Evolutionary conservation across 108 stramenopile genomes (phyloP).

Genomic region (Cyclotella kingstonii): DNA sequence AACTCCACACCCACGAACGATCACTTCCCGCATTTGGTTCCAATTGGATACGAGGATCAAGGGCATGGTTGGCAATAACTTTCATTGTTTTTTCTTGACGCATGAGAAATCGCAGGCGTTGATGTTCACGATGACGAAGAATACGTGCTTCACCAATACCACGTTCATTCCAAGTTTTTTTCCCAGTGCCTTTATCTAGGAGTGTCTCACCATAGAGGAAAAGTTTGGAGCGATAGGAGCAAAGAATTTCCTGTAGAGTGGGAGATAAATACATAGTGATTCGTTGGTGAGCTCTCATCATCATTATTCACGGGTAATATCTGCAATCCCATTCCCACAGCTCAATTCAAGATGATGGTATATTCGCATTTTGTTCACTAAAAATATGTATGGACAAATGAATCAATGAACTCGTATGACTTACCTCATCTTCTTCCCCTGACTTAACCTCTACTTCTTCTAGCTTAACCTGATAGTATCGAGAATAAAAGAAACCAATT

Average conservation of each 20-base stretch:
- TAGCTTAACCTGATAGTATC: slow-evolving; percentile 78
- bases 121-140: slow-evolving; percentile 91
- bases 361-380: neutral
- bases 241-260: slow-evolving; percentile 53
- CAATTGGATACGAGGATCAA: slow-evolving; percentile 94
- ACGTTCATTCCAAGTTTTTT: slow-evolving; percentile 96
- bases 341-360: neutral
- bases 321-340: too few species aligned
- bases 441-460: slow-evolving; percentile 98
- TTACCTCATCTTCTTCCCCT: slow-evolving; percentile 97
- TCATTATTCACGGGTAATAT: too few species aligned
- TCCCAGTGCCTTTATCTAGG: slow-evolving; percentile 96
- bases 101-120: slow-evolving; percentile 93
- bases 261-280: too few species aligned
- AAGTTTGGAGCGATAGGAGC: slow-evolving; percentile 86
- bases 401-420: neutral
- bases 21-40: slow-evolving; percentile 95
- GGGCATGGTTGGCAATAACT: slow-evolving; percentile 95
- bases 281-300: too few species aligned
- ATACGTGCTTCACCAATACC: slow-evolving; percentile 97
- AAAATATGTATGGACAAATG: neutral
- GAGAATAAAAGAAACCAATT: neutral
- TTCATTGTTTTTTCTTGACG: slow-evolving; percentile 99
- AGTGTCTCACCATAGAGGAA: slow-evolving; percentile 97
- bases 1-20: slow-evolving; percentile 97